Base-by-base conservation (phyloP, 306 rosid species). In the Citrullus colocynthis region DNA sequence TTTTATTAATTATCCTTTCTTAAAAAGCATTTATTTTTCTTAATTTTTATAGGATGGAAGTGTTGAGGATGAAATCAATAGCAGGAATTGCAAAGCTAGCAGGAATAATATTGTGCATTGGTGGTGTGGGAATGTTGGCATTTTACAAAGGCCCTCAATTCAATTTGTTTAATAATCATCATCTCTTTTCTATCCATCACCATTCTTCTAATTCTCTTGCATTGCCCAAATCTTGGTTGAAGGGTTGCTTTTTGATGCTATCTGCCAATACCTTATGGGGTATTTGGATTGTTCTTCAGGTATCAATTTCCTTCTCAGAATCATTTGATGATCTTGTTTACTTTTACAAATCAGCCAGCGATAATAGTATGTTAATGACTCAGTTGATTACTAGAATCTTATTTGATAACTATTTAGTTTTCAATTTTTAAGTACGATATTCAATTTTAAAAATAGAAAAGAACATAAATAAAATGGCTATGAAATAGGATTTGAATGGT, bases 241-340 rank as follows among this genome's bases (percentile, higher is more conserved):
- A 91, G 82, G 98, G 98, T 67, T 90, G 96, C 87, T 90, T 88
- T 83, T 85, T 93, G 80, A 85, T 88, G 92, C 92, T 93, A 32
- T 81, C 87, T 78, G 85, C 98, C 77, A 93, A 85, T 83, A 78
- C 77, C 77, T 85, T 81, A 34, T 93, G 96, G 93, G 93, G 88
- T 55, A 28, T 86, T 10, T 93, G 93, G 92, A 90, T 93, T 84
- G 97, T 93, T 39, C 79, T 91, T 0, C 97, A 93, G 91, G 98
- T 93, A 85, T 28, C 15, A 2, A 0, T 4, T 41, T 9, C 30
- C 17, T 48, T 42, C 48, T 42, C 8, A 10, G 10, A 42, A 42
- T 6, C 11, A 2, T 42, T 7, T 42, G 10, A 42, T 42, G 10
- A 42, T 42, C 10, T 32, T 7, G 10, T 42, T 42, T 42, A 42